Evolutionary conservation across 768 basidiomycete species (phyloP).

Genomic region (Lactarius deliciosus): DNA sequence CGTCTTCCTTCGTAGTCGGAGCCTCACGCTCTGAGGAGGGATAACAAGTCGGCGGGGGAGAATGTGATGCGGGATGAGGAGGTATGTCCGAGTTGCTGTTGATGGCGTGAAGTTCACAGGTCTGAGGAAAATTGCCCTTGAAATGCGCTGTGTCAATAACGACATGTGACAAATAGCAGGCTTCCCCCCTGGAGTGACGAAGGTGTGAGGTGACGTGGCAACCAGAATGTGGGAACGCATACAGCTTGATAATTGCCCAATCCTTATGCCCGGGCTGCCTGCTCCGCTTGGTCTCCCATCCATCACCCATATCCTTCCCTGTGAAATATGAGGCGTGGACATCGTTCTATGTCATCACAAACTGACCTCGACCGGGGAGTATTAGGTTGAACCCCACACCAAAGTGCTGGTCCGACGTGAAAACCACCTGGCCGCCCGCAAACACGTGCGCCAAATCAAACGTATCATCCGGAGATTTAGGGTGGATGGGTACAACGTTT

Average conservation of each 20-base stretch:
- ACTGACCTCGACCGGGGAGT: constrained; percentile 77
- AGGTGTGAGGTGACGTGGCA: constrained; percentile 2
- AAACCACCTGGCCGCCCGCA: constrained; percentile 81
- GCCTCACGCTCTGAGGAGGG: constrained; percentile 32
- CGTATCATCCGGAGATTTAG: constrained; percentile 43
- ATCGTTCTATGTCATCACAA: constrained; percentile 11
- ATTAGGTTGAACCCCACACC: constrained; percentile 90
- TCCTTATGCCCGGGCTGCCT: constrained; percentile 79
- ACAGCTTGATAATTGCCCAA: constrained; percentile 91
- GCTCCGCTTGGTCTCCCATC: constrained; percentile 97
- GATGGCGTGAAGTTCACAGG: constrained; percentile 73
- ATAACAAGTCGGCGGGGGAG: constrained; percentile 24
- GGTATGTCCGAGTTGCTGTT: constrained; percentile 39
- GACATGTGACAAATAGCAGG: constrained; percentile 69
- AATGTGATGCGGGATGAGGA: constrained; percentile 22
- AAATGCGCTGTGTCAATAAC: constrained; percentile 96
- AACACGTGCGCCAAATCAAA: constrained; percentile 93
- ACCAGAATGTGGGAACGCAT: constrained; percentile 35
- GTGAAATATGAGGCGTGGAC: not conserved
- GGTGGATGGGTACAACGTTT: constrained; percentile 63
- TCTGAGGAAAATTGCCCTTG: constrained; percentile 93
- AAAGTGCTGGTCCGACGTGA: constrained; percentile 92
- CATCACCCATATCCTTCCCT: constrained; percentile 94
- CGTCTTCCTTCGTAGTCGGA: constrained; percentile 38
- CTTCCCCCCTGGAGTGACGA: constrained; percentile 54